Conservation (phyloP, 805 yeast species). For the Schizosaccharomyces japonicus region DNA sequence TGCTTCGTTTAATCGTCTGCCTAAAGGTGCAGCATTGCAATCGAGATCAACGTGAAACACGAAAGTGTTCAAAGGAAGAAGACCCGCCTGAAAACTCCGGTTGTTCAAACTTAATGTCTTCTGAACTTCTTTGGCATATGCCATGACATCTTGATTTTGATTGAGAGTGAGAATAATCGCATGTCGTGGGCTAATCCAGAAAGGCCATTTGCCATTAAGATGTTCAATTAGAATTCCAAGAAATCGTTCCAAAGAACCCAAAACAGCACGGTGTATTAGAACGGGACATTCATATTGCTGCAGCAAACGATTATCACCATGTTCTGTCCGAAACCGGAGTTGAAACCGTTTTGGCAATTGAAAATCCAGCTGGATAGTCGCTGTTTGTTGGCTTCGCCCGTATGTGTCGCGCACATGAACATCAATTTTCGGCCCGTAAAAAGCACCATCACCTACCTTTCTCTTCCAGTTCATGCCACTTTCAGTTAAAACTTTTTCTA, state of each 20-base stretch:
- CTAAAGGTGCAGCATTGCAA: constrained; percentile 50
- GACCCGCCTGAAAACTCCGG: constrained; percentile 14
- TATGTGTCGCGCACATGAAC: constrained; percentile 52
- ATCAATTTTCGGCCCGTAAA: constrained; percentile 25
- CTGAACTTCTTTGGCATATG: constrained; percentile 29
- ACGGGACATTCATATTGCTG: constrained; percentile 79
- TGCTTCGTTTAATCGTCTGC: constrained; percentile 60
- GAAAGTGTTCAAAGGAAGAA: constrained; percentile 33
- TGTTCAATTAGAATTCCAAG: constrained; percentile 78
- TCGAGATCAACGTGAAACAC: constrained; percentile 59
- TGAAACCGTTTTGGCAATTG: constrained; percentile 85
- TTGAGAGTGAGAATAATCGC: constrained; percentile 58
- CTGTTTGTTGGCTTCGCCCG: constrained; percentile 95
- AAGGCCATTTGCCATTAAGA: constrained; percentile 86
- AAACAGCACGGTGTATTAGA: constrained; percentile 88
- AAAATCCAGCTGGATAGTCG: constrained; percentile 90
- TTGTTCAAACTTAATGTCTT: constrained; percentile 19
- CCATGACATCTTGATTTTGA: constrained; percentile 30
- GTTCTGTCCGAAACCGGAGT: constrained; percentile 57
- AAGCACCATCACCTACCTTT: constrained; percentile 88
- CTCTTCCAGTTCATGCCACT: constrained; percentile 40
- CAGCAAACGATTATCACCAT: constrained; percentile 19
- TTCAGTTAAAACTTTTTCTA: constrained; percentile 34
- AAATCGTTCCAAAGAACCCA: constrained; percentile 84
- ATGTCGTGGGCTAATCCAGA: constrained; percentile 87